Conservation (phyloP, 1,139 yeast species). For the Suhomyces maxii region DNA sequence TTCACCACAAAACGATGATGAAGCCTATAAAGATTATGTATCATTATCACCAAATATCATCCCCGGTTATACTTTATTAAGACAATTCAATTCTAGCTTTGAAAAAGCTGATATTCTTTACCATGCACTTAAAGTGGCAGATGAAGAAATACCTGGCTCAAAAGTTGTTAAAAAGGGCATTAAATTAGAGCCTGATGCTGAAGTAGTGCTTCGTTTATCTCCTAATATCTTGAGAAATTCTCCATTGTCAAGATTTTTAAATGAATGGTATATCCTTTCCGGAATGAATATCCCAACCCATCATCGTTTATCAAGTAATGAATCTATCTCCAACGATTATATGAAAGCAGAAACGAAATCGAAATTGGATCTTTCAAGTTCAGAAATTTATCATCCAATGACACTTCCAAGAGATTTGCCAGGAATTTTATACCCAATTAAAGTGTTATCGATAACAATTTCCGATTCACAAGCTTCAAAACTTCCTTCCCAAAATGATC, state of each 20-base stretch:
- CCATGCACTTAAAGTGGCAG: conserved; percentile 16
- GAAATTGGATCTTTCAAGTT: conserved; percentile 3
- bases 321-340: conserved; percentile 17
- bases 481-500: neutral
- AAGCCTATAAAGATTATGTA: conserved; percentile 16
- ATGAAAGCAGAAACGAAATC: conserved; percentile 10
- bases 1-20: conserved; percentile 11
- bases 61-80: conserved; percentile 26
- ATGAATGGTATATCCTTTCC: conserved; percentile 38
- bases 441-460: conserved; percentile 19
- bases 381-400: conserved; percentile 16
- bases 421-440: conserved; percentile 32
- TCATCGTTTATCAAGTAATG: conserved; percentile 23
- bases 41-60: conserved; percentile 19
- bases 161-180: conserved; percentile 1
- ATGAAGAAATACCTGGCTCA: conserved; percentile 1
- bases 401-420: conserved; percentile 30
- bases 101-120: conserved; percentile 19
- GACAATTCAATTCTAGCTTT: conserved; percentile 18
- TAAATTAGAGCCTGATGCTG: conserved; percentile 13
- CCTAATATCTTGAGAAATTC: conserved; percentile 23
- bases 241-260: conserved; percentile 28
- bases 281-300: conserved; percentile 21
- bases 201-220: conserved; percentile 27
- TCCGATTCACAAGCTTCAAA: neutral